Evolutionary conservation across 2,329 filamentous ascomycete genomes (phyloP), one percentile per base, ranked within the genome.

Genomic region (Sphaerulina populicola): DNA sequence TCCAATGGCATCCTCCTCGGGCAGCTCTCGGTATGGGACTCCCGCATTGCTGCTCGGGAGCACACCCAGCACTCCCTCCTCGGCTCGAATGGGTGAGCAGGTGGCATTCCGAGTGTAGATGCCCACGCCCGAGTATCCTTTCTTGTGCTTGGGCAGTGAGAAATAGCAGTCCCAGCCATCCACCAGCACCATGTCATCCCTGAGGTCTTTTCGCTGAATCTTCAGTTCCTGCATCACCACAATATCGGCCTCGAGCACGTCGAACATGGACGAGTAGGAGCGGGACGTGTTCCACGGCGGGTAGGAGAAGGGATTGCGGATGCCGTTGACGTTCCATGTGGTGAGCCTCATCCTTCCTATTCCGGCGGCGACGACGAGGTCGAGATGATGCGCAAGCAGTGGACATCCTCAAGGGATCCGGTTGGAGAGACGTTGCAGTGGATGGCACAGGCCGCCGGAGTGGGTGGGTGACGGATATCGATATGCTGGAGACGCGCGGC

Each of bases 141-240:
- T 97, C 69, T 97, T 97, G 65, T 94, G 78, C 66, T 84, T 88
- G 0, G 93, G 93, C 21, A 98, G 74, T 66, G 89, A 96, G 71
- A 96, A 96, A 70, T 85, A 95, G 58, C 90, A 90, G 66, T 98
- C 93, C 91, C 91, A 98, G 10, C 93, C 93, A 0, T 87, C 82
- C 0, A 97, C 82, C 31, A 97, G 74, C 8, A 97, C 90, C 88
- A 97, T 97, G 61, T 97, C 93, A 75, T 97, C 93, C 37, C 77
- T 78, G 1, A 98, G 74, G 60, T 96, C 90, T 66, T 95, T 95
- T 51, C 85, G 79, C 66, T 97, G 93, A 37, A 97, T 96, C 71
- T 97, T 98, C 39, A 88, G 83, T 70, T 97, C 93, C 68, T 98
- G 93, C 74, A 97, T 89, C 52, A 96, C 78, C 14, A 97, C 82